These are phyloP conservation scores for Triticum turgidum DNA, from an alignment of 176 grass and related monocot genomes.

Conservation along the genomic window DNA sequence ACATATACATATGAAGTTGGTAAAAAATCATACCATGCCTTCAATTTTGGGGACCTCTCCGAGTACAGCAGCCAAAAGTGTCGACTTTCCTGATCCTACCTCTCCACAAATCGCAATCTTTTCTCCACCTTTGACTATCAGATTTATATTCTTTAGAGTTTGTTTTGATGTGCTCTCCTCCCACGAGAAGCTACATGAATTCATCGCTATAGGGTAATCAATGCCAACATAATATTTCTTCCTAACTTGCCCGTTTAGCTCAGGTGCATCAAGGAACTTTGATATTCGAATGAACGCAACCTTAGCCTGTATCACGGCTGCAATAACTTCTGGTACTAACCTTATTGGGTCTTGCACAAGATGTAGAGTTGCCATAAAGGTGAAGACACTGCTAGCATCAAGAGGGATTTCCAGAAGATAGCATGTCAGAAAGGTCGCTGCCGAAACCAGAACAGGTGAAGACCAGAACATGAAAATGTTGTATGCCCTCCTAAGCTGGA, in stretches of 20 bases:
- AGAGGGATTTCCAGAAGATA: constrained; percentile 68
- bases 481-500: constrained; percentile 79
- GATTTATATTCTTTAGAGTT: constrained; percentile 68
- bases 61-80: constrained; percentile 71
- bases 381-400: constrained; percentile 77
- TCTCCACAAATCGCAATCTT: background rate
- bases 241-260: constrained; percentile 48
- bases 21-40: constrained; percentile 65
- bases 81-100: constrained; percentile 49
- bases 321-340: constrained; percentile 79
- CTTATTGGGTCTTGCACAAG: constrained; percentile 78
- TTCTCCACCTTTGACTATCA: constrained; percentile 57
- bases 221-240: constrained; percentile 17
- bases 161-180: constrained; percentile 52
- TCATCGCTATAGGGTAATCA: constrained; percentile 51
- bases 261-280: constrained; percentile 76
- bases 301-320: constrained; percentile 75
- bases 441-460: constrained; percentile 82
- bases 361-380: constrained; percentile 77
- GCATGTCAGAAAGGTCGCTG: constrained; percentile 74
- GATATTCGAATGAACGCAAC: constrained; percentile 73
- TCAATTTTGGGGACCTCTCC: constrained; percentile 64
- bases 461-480: constrained; percentile 84
- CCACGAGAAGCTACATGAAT: constrained; percentile 76
- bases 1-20: background rate